Conservation (phyloP, 2,329 filamentous ascomycete genomes). For the Alternaria viburni region DNA sequence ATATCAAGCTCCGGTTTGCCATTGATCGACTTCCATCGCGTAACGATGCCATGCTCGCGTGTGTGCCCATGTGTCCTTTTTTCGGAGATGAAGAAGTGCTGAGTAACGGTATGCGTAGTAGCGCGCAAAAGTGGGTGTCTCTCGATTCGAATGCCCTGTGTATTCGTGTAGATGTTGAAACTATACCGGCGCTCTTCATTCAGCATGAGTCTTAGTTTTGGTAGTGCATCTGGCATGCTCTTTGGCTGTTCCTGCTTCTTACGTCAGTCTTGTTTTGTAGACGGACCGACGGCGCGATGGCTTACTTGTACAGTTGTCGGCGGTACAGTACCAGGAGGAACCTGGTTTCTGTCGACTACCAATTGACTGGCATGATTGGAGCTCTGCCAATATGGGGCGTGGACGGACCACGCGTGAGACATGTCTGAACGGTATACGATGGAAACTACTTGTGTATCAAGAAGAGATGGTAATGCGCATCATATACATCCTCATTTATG, state of each 20-base stretch:
- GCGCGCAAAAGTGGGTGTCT: too few relatives aligned
- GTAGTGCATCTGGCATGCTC: neutral
- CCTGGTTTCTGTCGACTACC: neutral
- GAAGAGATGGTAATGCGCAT: neutral
- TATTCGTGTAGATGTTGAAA: neutral
- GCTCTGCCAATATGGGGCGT: neutral
- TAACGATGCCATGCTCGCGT: too few relatives aligned
- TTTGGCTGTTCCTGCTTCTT: too few relatives aligned
- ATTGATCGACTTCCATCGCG: neutral
- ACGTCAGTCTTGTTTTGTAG: neutral
- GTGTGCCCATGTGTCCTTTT: too few relatives aligned
- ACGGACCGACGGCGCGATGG: fast-evolving
- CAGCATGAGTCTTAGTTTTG: neutral
- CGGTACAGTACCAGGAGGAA: neutral
- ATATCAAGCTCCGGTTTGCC: neutral
- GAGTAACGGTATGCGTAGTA: too few relatives aligned
- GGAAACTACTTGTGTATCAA: too few relatives aligned
- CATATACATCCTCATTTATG: neutral
- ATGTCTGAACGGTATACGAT: too few relatives aligned
- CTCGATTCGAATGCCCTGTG: neutral
- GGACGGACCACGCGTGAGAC: neutral
- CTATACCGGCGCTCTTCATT: neutral
- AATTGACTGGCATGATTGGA: neutral
- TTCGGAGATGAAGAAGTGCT: too few relatives aligned
- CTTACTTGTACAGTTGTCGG: neutral